These are phyloP conservation scores for Gracilaria domingensis DNA, from an alignment of 23 red algal genomes.

Conservation along the genomic window DNA sequence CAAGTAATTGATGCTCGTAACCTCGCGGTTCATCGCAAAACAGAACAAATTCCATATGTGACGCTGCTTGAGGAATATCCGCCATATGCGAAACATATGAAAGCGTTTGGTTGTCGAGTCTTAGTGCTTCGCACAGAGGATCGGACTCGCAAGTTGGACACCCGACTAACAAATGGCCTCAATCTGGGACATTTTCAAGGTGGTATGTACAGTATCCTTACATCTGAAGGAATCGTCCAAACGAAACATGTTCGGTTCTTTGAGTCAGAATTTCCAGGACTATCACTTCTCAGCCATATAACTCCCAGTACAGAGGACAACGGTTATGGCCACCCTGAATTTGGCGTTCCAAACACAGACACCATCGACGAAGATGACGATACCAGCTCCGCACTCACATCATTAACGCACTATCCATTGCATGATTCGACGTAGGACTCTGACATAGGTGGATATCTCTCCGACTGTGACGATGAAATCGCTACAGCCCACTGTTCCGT, in stretches of 20 bases:
- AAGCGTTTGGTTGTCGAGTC: constrained; percentile 32
- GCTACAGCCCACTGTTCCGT: not conserved
- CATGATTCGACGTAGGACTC: not conserved
- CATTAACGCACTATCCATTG: constrained; percentile 4
- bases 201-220: constrained; percentile 52
- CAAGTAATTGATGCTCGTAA: constrained; percentile 13
- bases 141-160: not conserved
- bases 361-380: not conserved
- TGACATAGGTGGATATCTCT: not conserved
- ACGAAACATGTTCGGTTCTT: constrained; percentile 51
- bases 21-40: not conserved
- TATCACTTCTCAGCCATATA: not conserved
- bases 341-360: not conserved
- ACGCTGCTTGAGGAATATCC: not conserved
- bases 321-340: not conserved
- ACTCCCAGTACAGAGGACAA: not conserved
- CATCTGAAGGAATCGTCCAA: not conserved
- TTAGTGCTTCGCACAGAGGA: not conserved
- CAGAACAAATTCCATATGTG: not conserved
- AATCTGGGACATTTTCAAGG: constrained; percentile 31
- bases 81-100: constrained; percentile 15
- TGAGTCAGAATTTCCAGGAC: constrained; percentile 33
- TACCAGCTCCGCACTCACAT: not conserved
- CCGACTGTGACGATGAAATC: not conserved
- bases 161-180: constrained; percentile 13